These are phyloP conservation scores for Suillus ampliporus DNA, from an alignment of 768 basidiomycete species.

Conservation along the genomic window DNA sequence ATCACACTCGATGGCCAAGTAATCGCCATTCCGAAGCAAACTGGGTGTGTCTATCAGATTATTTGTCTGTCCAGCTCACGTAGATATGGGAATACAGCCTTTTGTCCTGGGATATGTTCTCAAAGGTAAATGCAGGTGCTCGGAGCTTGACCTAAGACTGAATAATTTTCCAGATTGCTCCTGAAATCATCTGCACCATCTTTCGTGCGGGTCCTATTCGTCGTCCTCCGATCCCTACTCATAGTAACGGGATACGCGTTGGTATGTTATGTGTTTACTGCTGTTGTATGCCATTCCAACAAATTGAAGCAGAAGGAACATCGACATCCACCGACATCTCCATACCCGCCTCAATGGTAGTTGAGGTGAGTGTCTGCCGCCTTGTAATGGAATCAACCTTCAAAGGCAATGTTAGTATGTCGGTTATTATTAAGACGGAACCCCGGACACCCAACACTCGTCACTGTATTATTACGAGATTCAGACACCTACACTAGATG, in stretches of 20 bases:
- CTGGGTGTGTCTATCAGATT: constrained; percentile 21
- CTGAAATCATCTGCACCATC: constrained; percentile 49
- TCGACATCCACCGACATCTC: constrained; percentile 12
- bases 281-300: neutral
- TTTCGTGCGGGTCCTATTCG: constrained; percentile 48
- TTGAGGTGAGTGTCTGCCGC: constrained; percentile 22
- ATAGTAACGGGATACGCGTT: constrained; percentile 18
- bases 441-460: neutral
- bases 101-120: constrained; percentile 35
- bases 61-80: neutral
- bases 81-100: constrained; percentile 30
- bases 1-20: constrained; percentile 16
- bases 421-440: neutral
- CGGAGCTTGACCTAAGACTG: constrained; percentile 22
- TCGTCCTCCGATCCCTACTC: constrained; percentile 12
- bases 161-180: constrained; percentile 42
- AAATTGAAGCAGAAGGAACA: constrained; percentile 5
- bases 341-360: constrained; percentile 22
- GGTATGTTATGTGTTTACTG: neutral
- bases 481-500: neutral
- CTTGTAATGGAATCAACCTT: neutral
- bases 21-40: constrained; percentile 19
- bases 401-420: neutral
- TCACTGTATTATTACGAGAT: neutral
- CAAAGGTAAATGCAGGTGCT: constrained; percentile 18